These are phyloP conservation scores for Podospora fimiseda DNA, from an alignment of 495 filamentous ascomycete species.

Conservation along the genomic window DNA sequence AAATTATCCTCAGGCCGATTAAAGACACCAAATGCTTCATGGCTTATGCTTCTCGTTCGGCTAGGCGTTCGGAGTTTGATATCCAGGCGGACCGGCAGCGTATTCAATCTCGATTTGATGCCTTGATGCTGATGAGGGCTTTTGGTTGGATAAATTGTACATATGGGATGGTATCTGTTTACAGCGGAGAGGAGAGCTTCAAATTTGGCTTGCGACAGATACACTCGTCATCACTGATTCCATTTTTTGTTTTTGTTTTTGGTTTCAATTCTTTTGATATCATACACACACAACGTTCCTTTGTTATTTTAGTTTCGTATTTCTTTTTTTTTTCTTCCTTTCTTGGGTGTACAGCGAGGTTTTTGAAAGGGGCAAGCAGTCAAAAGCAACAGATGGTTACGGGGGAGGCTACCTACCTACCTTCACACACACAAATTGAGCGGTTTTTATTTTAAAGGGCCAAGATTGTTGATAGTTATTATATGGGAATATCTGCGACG, in stretches of 20 bases:
- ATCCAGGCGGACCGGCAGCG: neutral
- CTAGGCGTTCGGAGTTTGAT: conserved; percentile 3
- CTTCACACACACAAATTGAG: neutral
- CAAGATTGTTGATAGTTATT: neutral
- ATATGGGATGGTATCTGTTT: neutral
- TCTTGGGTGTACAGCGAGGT: neutral
- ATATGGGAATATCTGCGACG: too few relatives aligned
- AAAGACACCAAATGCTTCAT: neutral
- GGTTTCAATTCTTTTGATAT: neutral
- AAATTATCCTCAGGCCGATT: neutral
- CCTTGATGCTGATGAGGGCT: neutral
- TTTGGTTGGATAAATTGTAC: neutral
- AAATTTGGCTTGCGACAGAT: too few relatives aligned
- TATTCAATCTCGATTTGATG: neutral
- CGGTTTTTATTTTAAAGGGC: neutral
- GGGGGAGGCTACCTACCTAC: too few relatives aligned
- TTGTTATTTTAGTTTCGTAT: neutral
- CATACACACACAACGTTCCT: neutral
- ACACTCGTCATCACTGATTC: neutral
- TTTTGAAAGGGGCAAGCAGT: neutral
- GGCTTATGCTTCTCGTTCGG: conserved; percentile 1
- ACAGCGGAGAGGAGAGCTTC: neutral
- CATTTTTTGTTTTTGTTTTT: neutral
- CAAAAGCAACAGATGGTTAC: neutral
- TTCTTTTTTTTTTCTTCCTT: neutral